A percentile compares a stretch with the other conserved stretches of the same genome.
phyloP scores from a whole-genome alignment of 2,329 filamentous ascomycete species.

The Arthrobotrys iridis region DNA sequence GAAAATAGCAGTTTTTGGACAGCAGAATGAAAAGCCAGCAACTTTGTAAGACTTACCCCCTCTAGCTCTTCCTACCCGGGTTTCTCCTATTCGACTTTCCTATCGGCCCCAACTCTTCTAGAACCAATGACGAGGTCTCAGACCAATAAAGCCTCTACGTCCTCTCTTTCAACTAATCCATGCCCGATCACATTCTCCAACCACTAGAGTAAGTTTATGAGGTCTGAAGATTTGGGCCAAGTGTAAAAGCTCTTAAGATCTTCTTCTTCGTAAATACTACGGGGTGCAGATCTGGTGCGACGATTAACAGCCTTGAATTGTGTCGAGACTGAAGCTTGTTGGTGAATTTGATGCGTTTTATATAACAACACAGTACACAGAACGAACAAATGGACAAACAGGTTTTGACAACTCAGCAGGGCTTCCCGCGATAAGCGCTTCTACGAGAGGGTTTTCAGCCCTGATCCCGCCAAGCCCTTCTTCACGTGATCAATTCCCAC shows the following conservation, averaged over 20 bases:
- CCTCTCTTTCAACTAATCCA: constrained; percentile 25
- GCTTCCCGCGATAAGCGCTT: constrained; percentile 7
- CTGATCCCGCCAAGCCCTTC: constrained; percentile 13
- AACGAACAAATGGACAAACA: background rate
- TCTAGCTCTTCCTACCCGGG: too few relatives aligned
- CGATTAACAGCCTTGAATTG: background rate
- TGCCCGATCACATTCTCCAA: constrained; percentile 14
- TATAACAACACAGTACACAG: background rate
- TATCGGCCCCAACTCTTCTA: background rate
- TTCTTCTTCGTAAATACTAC: constrained; percentile 12
- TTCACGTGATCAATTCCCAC: constrained; percentile 46
- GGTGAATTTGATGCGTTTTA: background rate
- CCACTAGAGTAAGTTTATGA: background rate
- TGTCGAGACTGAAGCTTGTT: background rate
- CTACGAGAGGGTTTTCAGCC: constrained; percentile 46
- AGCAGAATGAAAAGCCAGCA: constrained; percentile 6
- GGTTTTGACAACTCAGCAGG: background rate
- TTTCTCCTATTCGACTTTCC: background rate
- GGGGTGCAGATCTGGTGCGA: too few relatives aligned
- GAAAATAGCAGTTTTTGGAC: background rate
- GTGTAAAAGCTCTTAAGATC: constrained; percentile 7
- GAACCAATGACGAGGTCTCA: constrained; percentile 9
- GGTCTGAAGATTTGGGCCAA: background rate
- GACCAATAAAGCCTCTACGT: constrained; percentile 13
- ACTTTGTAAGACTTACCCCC: too few relatives aligned